Conservation (phyloP, 179 eudicot genomes). For the Drosera spatulata region DNA sequence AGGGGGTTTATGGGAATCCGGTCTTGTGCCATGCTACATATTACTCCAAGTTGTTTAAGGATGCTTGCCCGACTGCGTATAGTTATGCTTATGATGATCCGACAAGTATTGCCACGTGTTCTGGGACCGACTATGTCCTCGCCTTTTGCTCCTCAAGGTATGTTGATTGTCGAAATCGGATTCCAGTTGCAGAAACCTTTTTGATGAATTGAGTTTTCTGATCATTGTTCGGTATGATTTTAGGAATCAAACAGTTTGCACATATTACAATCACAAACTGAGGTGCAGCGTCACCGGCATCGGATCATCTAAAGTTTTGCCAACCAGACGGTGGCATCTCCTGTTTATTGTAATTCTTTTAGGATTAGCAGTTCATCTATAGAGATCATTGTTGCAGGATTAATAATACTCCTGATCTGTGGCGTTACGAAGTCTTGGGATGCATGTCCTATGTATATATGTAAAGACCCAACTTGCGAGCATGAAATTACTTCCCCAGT, state of each 20-base stretch:
- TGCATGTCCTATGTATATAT: no score
- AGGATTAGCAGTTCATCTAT: no score
- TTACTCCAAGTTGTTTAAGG: conserved; percentile 60
- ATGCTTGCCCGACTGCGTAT: conserved; percentile 70
- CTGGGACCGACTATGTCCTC: conserved; percentile 46
- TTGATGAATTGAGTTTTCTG: neutral
- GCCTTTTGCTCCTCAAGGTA: conserved; percentile 54
- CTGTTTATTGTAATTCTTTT: no score
- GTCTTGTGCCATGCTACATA: conserved; percentile 43
- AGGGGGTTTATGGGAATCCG: conserved; percentile 50
- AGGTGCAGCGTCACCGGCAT: conserved; percentile 18
- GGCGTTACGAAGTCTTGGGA: no score
- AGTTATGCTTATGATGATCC: conserved; percentile 85
- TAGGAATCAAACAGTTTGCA: conserved; percentile 39
- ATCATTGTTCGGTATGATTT: neutral
- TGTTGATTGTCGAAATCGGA: neutral
- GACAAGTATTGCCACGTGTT: conserved; percentile 50
- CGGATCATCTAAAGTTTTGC: no score
- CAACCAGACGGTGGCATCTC: no score
- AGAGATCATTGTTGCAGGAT: no score
- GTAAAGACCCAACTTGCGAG: no score
- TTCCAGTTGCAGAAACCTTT: neutral
- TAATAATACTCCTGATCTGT: no score
- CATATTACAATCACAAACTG: conserved; percentile 38
- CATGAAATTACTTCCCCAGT: no score